A percentile compares a stretch with the other conserved stretches of the same genome.
phyloP scores from a whole-genome alignment of 1,284 basidiomycete species.

The Golubevia sp. region DNA sequence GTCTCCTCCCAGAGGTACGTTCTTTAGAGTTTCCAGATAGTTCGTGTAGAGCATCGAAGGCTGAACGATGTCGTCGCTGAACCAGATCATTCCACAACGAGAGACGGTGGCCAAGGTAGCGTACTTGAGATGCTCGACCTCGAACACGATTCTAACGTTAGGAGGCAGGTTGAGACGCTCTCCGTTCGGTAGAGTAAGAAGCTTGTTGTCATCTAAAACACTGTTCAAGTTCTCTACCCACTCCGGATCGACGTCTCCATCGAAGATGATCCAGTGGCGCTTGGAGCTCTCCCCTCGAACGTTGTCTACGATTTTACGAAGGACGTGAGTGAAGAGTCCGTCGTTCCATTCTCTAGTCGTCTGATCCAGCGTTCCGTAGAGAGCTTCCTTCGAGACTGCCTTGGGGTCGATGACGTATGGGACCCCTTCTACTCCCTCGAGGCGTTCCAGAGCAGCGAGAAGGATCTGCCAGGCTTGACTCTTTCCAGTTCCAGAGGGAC shows the following conservation, averaged over 20 bases:
- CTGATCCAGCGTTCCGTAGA: constrained; percentile 95
- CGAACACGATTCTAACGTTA: constrained; percentile 99
- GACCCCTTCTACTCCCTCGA: constrained; percentile 90
- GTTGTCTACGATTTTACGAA: constrained; percentile 97
- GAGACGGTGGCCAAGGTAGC: constrained; percentile 98
- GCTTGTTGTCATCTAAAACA: constrained; percentile 98
- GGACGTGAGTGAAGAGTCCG: constrained; percentile 94
- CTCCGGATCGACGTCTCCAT: constrained; percentile 99
- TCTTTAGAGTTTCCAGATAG: constrained; percentile 79
- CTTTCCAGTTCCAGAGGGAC: constrained; percentile 94
- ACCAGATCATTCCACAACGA: constrained; percentile 99
- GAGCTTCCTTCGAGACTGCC: constrained; percentile 95
- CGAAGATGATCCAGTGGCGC: constrained; percentile 99
- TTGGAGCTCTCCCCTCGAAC: constrained; percentile 96
- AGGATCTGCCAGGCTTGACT: constrained; percentile 96
- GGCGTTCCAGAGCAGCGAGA: constrained; percentile 82
- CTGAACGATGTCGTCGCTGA: constrained; percentile 92
- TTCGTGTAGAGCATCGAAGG: constrained; percentile 88
- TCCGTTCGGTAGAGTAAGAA: constrained; percentile 94
- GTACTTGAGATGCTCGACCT: constrained; percentile 96
- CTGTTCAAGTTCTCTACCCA: constrained; percentile 99
- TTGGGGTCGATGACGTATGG: constrained; percentile 98
- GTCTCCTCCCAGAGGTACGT: constrained; percentile 82
- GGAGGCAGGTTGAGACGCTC: constrained; percentile 95
- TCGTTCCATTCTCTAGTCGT: constrained; percentile 99